Conservation (phyloP, 2,329 filamentous ascomycete species). For the Lasiodiplodia theobromae region DNA sequence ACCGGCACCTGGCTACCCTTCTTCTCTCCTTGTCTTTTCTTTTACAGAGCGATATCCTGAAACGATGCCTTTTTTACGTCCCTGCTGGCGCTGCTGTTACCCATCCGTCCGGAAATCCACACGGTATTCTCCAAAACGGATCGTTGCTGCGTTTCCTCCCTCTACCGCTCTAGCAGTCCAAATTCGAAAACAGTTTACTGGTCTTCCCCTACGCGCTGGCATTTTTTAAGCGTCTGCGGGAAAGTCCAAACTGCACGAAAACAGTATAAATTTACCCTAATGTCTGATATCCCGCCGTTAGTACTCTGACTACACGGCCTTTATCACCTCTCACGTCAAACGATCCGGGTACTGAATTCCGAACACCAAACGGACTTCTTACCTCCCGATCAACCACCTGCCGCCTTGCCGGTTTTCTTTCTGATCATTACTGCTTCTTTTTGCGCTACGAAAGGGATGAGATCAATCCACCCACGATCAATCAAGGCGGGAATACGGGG, state of each 20-base stretch:
- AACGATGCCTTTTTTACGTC: constrained; percentile 25
- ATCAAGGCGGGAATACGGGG: neutral
- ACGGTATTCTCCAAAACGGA: neutral
- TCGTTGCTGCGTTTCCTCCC: neutral
- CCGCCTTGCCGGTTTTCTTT: neutral
- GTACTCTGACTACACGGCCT: neutral
- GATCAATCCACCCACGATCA: neutral
- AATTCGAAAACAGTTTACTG: neutral
- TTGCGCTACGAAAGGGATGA: constrained; percentile 13
- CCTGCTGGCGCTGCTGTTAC: constrained; percentile 4
- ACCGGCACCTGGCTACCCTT: neutral
- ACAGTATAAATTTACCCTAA: constrained; percentile 21
- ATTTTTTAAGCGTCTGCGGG: neutral
- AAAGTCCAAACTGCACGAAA: constrained; percentile 4
- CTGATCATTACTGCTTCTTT: constrained; percentile 4
- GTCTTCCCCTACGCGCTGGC: neutral
- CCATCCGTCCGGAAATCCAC: neutral
- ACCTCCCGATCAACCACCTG: constrained; percentile 8
- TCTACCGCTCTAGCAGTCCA: neutral
- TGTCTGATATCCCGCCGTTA: constrained; percentile 25
- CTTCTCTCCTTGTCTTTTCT: constrained; percentile 4
- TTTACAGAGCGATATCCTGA: constrained; percentile 27
- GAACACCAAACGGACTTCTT: neutral
- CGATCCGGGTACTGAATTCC: neutral
- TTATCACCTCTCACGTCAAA: constrained; percentile 23